A percentile compares a stretch with the other conserved stretches of the same genome.
These are phyloP conservation scores for Globisporangium perplexum DNA, from an alignment of 352 stramenopile genomes.

Conservation along the genomic window DNA sequence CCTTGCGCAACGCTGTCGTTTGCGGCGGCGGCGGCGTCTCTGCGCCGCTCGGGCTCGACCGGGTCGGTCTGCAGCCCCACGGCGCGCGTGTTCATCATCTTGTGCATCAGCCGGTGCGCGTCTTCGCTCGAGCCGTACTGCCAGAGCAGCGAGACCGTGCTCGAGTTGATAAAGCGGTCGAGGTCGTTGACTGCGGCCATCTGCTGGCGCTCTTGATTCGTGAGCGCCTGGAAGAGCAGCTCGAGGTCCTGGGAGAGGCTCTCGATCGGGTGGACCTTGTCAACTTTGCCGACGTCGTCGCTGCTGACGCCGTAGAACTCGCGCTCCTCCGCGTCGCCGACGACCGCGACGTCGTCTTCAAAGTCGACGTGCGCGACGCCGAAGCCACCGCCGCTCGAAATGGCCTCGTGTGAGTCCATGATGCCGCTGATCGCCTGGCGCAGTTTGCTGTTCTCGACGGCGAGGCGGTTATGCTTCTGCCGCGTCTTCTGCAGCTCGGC, in stretches of 20 bases:
- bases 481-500: constrained; percentile 50
- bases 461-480: constrained; percentile 40
- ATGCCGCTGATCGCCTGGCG: constrained; percentile 33
- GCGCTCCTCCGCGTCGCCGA: constrained; percentile 34
- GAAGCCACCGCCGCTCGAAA: constrained; percentile 10
- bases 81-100: constrained; percentile 41
- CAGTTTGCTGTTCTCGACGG: constrained; percentile 47
- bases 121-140: constrained; percentile 50
- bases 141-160: constrained; percentile 58
- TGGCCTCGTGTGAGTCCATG: constrained; percentile 18
- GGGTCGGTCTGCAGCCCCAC: constrained; percentile 35
- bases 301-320: constrained; percentile 36
- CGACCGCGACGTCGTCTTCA: constrained; percentile 25
- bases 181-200: constrained; percentile 42
- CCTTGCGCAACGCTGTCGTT: constrained; percentile 15
- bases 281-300: constrained; percentile 31
- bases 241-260: constrained; percentile 53
- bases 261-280: constrained; percentile 44
- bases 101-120: constrained; percentile 42
- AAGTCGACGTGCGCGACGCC: constrained; percentile 12
- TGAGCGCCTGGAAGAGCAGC: constrained; percentile 41
- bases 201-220: constrained; percentile 31
- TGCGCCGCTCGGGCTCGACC: constrained; percentile 6
- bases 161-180: constrained; percentile 69
- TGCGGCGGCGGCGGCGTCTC: constrained; percentile 12